Conservation (phyloP, 768 basidiomycete species). For the Postia placenta region DNA sequence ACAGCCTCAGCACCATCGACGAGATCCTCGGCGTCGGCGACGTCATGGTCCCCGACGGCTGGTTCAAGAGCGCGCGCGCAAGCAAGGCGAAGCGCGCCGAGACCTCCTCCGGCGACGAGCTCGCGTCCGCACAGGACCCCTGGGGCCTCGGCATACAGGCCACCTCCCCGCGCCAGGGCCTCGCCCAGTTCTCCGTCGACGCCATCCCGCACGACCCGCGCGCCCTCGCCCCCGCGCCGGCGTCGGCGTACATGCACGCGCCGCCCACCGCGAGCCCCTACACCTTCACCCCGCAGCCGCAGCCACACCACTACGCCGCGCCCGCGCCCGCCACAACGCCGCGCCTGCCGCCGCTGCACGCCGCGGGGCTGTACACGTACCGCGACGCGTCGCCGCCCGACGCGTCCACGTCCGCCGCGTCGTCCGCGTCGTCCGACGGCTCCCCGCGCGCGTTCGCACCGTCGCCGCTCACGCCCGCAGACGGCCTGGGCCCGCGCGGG, state of each 20-base stretch:
- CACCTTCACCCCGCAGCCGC: neutral
- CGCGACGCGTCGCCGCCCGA: constrained; percentile 23
- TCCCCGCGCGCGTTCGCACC: constrained; percentile 8
- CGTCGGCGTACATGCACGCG: constrained; percentile 2
- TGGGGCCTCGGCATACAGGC: constrained; percentile 16
- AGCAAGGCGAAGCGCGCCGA: constrained; percentile 40
- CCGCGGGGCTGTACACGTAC: constrained; percentile 8
- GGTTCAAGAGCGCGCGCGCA: constrained; percentile 73
- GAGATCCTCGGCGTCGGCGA: constrained; percentile 61
- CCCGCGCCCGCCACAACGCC: neutral
- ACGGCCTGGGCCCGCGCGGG: constrained; percentile 3
- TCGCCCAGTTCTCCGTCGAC: constrained; percentile 12
- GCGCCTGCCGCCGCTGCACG: constrained; percentile 6
- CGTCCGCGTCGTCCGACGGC: constrained; percentile 10
- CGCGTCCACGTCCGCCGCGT: constrained; percentile 19
- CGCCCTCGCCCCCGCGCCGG: constrained; percentile 5
- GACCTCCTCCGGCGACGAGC: constrained; percentile 16
- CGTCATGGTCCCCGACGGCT: constrained; percentile 64
- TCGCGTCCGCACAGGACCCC: constrained; percentile 12
- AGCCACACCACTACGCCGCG: neutral
- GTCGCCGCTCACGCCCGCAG: constrained; percentile 15
- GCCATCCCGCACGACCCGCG: neutral
- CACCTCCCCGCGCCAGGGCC: constrained; percentile 5
- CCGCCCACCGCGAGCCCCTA: constrained; percentile 4
- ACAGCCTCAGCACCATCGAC: constrained; percentile 67